Conservation (phyloP, 1,284 basidiomycete species). For the Ustilago nuda region DNA sequence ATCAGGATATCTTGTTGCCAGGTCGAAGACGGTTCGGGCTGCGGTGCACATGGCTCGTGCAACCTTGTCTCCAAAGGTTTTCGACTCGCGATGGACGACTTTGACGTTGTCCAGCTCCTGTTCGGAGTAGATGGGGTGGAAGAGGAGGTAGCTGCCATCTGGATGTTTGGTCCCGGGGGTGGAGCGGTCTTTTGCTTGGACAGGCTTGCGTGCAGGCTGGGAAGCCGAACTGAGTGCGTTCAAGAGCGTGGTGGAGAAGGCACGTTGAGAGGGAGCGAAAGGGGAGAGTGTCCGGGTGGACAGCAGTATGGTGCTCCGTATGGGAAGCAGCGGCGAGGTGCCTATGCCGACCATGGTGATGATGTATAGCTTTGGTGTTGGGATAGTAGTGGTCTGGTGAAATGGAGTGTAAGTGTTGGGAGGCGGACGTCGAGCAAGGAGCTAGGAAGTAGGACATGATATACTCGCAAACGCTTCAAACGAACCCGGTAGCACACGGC, state of each 20-base stretch:
- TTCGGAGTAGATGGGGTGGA: conserved; percentile 53
- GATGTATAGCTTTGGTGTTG: background rate
- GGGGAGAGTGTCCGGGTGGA: background rate
- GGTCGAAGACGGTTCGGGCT: conserved; percentile 49
- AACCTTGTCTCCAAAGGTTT: conserved; percentile 79
- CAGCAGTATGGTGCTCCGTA: background rate
- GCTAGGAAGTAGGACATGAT: background rate
- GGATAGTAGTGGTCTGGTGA: background rate
- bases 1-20: conserved; percentile 59
- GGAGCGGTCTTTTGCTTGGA: conserved; percentile 34
- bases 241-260: background rate
- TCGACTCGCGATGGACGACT: conserved; percentile 79
- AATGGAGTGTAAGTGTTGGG: background rate
- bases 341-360: conserved; percentile 2
- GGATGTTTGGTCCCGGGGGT: conserved; percentile 31
- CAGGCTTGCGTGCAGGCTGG: conserved; percentile 10
- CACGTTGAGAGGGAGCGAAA: background rate
- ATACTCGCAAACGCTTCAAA: background rate
- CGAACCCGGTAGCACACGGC: background rate
- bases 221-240: conserved; percentile 11
- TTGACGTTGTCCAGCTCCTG: conserved; percentile 81
- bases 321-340: conserved; percentile 1
- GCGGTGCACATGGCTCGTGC: conserved; percentile 71
- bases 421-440: background rate
- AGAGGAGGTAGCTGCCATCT: conserved; percentile 45